phyloP scores from a whole-genome alignment of 2,329 filamentous ascomycete species.

The Phialophora verrucosa region DNA sequence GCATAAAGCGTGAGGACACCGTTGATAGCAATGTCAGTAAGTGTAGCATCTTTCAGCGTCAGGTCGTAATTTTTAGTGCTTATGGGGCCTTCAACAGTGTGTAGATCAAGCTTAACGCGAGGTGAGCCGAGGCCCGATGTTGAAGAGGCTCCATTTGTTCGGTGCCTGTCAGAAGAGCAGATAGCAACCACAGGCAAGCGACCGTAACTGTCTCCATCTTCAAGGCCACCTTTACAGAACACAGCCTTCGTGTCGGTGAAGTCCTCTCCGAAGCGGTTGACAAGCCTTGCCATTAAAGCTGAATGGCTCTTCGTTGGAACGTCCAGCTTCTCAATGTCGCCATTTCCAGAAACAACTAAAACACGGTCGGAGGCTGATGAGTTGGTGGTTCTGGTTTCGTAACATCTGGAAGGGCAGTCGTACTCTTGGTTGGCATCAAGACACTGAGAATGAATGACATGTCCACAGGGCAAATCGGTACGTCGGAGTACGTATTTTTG shows the following conservation, averaged over 20 bases:
- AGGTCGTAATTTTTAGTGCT: conserved; percentile 13
- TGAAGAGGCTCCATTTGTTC: neutral
- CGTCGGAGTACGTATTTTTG: conserved; percentile 6
- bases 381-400: neutral
- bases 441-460: conserved; percentile 22
- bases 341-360: conserved; percentile 15
- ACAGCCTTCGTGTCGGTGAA: conserved; percentile 17
- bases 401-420: conserved; percentile 19
- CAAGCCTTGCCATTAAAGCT: conserved; percentile 11
- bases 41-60: conserved; percentile 15
- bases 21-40: conserved; percentile 21
- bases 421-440: conserved; percentile 4
- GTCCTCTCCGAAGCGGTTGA: conserved; percentile 11
- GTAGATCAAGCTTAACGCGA: conserved; percentile 18
- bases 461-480: conserved; percentile 16
- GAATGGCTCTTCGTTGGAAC: conserved; percentile 3
- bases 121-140: neutral
- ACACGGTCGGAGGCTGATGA: neutral
- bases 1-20: conserved; percentile 23
- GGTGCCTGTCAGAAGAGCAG: conserved; percentile 12
- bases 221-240: conserved; percentile 17
- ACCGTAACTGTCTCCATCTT: conserved; percentile 3
- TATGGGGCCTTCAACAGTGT: conserved; percentile 26
- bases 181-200: conserved; percentile 17
- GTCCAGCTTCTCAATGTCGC: conserved; percentile 11